Evolutionary conservation across 139 green algal species (phyloP).

Genomic region (Limnomonas spitsbergensis): DNA sequence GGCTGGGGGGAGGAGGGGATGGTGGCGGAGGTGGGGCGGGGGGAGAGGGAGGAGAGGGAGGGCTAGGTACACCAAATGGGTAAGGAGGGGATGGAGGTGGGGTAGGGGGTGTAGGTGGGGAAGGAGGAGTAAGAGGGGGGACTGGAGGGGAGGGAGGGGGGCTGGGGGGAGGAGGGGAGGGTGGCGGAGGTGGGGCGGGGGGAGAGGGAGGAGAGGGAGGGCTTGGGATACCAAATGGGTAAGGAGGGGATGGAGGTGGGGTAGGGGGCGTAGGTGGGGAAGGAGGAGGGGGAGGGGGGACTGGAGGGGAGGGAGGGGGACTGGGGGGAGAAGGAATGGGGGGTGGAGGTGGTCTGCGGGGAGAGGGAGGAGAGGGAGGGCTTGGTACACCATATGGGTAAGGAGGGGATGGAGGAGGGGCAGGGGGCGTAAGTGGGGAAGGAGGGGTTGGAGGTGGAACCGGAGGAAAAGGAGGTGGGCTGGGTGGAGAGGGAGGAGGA

Average conservation of each 20-base stretch:
- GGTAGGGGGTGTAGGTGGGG: not conserved
- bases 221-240: not conserved
- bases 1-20: not conserved
- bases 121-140: not conserved
- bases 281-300: not conserved
- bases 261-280: not conserved
- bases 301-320: not conserved
- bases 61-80: not conserved
- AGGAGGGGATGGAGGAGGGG: not conserved
- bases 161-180: no score
- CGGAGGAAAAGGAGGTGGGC: not conserved
- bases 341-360: not conserved
- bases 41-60: not conserved
- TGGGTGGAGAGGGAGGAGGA: not conserved
- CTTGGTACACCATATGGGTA: not conserved
- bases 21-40: not conserved
- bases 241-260: not conserved
- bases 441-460: not conserved
- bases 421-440: not conserved
- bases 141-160: not conserved
- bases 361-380: not conserved
- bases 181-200: no score
- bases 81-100: not conserved
- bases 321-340: not conserved
- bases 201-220: not conserved